Evolutionary conservation across 2,329 filamentous ascomycete genomes (phyloP), one percentile per base, ranked within the genome.

Genomic region (Diaporthe destruens): DNA sequence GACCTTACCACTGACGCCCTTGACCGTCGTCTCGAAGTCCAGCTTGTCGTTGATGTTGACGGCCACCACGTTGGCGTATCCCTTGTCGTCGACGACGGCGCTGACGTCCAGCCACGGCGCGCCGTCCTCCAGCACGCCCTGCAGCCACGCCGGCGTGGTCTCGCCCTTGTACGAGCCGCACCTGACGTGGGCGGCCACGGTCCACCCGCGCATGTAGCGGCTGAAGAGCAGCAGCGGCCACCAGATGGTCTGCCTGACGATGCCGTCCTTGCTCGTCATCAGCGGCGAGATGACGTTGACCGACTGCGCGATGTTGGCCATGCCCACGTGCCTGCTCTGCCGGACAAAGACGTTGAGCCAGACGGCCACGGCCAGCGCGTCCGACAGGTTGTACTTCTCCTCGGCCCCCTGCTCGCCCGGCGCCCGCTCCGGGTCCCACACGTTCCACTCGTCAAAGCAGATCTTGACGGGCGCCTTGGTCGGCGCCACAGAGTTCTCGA

Each of bases 381-480:
- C 93, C 0, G 91, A 93, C 9, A 95, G 87, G 0, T 91, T 94
- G 83, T 95, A 94, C 77, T 82, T 84, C 79, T 95, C 92, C 81
- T 95, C 93, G 7, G 91, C 93, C 20, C 93, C 93, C 74, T 88
- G 80, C 77, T 92, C 90, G 20, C 93, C 93, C 0, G 91, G 91
- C 0, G 93, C 92, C 11, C 92, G 88, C 69, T 87, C 85, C 0
- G 92, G 91, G 77, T 94, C 92, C 93, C 93, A 95, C 11, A 95
- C 92, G 80, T 95, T 95, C 93, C 93, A 95, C 81, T 95, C 93
- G 79, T 95, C 93, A 79, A 95, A 95, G 85, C 93, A 95, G 79
- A 95, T 94, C 67, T 87, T 92, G 59, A 90, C 91, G 4, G 87
- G 84, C 5, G 88, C 87, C n/a, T 91, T 88, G 0, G 85, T 83